A percentile compares a stretch with the other conserved stretches of the same genome.
phyloP scores from a whole-genome alignment of 441 rosid species.

The Kokia cookei region DNA sequence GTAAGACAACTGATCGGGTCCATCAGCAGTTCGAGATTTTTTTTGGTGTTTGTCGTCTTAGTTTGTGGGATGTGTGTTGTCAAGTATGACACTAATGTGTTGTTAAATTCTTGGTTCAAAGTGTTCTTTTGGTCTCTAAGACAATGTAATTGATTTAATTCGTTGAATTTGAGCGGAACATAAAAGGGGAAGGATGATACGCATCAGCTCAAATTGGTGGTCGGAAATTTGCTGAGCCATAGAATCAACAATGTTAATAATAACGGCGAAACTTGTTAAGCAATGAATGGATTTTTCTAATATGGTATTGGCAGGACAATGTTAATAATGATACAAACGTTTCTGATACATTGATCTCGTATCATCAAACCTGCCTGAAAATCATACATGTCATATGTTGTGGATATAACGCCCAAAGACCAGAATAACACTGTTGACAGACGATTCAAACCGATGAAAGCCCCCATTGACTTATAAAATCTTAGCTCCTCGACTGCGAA shows the following conservation, averaged over 20 bases:
- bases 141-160: background rate
- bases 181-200: background rate
- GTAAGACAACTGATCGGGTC: slow-evolving; percentile 19
- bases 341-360: no score
- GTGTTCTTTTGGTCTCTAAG: background rate
- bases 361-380: background rate
- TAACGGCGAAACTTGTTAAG: no score
- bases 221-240: background rate
- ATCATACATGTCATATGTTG: background rate
- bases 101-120: background rate
- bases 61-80: background rate
- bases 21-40: background rate
- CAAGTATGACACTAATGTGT: background rate
- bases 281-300: no score
- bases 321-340: background rate
- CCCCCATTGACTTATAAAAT: background rate
- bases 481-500: no score
- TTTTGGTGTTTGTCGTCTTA: background rate
- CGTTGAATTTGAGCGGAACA: background rate
- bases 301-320: background rate
- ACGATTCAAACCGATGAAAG: background rate
- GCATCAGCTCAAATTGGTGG: background rate
- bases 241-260: background rate
- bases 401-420: background rate
- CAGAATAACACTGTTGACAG: background rate